phyloP scores from a whole-genome alignment of 2,329 filamentous ascomycete genomes.

The Hypoxylon sp. region DNA sequence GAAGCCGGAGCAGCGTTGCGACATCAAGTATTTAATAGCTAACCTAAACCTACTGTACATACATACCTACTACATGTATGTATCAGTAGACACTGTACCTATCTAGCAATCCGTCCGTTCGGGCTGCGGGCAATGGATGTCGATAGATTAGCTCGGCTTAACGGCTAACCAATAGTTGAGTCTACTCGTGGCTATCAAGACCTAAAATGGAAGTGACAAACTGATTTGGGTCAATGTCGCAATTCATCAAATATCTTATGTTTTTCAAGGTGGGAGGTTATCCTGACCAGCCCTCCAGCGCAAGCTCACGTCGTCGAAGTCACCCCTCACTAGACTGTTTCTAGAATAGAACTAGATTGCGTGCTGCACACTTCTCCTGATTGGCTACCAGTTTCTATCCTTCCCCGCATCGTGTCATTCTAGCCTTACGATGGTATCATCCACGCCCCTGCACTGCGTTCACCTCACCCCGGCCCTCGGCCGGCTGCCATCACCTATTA shows the following conservation, averaged over 20 bases:
- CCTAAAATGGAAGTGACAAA: conserved; percentile 32
- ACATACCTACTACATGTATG: too few species aligned
- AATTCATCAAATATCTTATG: conserved; percentile 42
- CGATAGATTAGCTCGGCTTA: conserved; percentile 21
- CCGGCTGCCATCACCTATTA: conserved; percentile 9
- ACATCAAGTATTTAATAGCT: conserved; percentile 36
- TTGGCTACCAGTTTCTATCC: conserved; percentile 50
- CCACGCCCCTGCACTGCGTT: conserved; percentile 33
- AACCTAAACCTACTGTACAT: neutral
- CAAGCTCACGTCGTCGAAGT: conserved; percentile 25
- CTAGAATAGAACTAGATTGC: conserved; percentile 51
- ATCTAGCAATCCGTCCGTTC: conserved; percentile 5
- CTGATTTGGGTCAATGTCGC: conserved; percentile 40
- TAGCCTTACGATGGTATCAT: conserved; percentile 52
- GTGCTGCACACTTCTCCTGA: conserved; percentile 52
- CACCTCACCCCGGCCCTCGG: conserved; percentile 33
- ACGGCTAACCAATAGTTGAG: conserved; percentile 26
- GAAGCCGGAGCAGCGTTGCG: conserved; percentile 21
- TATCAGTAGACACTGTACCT: neutral
- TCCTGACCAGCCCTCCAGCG: conserved; percentile 1
- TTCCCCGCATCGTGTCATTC: conserved; percentile 55
- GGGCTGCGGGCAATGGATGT: conserved; percentile 23
- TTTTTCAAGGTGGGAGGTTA: conserved; percentile 25
- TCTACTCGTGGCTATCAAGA: conserved; percentile 23
- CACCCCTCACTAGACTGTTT: conserved; percentile 53